phyloP scores from a whole-genome alignment of 768 basidiomycete species.

The Filobasidium floriforme region DNA sequence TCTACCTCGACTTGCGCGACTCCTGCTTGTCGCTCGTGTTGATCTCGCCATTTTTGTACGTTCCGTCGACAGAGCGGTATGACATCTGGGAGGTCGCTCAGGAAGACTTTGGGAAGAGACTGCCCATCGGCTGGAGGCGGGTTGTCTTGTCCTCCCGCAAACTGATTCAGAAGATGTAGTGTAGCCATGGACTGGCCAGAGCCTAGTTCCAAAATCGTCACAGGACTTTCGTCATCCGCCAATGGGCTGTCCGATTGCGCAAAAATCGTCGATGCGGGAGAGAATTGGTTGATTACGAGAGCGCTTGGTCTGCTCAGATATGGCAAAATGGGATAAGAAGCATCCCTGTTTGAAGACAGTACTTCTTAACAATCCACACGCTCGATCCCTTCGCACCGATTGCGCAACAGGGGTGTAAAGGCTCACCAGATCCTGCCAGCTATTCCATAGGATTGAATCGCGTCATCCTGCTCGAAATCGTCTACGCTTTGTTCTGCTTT shows the following conservation, averaged over 20 bases:
- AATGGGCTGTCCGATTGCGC: constrained; percentile 19
- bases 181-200: constrained; percentile 61
- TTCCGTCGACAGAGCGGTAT: constrained; percentile 52
- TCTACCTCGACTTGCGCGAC: constrained; percentile 34
- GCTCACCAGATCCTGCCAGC: constrained; percentile 75
- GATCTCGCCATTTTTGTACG: constrained; percentile 23
- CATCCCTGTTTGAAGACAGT: constrained; percentile 56
- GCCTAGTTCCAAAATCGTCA: constrained; percentile 62
- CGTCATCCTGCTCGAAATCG: constrained; percentile 47
- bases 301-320: constrained; percentile 51
- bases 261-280: constrained; percentile 45
- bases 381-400: neutral
- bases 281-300: constrained; percentile 47
- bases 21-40: neutral
- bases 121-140: neutral
- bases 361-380: neutral
- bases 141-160: constrained; percentile 30
- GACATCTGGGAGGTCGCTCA: constrained; percentile 73
- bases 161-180: constrained; percentile 49
- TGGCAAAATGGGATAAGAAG: constrained; percentile 55
- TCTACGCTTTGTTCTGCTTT: neutral
- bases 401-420: constrained; percentile 1
- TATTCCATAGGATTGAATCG: constrained; percentile 67
- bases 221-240: neutral
- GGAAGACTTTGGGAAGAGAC: constrained; percentile 43